Evolutionary conservation across 1,284 basidiomycete genomes (phyloP).

Genomic region (Apiotrichum montevideense): DNA sequence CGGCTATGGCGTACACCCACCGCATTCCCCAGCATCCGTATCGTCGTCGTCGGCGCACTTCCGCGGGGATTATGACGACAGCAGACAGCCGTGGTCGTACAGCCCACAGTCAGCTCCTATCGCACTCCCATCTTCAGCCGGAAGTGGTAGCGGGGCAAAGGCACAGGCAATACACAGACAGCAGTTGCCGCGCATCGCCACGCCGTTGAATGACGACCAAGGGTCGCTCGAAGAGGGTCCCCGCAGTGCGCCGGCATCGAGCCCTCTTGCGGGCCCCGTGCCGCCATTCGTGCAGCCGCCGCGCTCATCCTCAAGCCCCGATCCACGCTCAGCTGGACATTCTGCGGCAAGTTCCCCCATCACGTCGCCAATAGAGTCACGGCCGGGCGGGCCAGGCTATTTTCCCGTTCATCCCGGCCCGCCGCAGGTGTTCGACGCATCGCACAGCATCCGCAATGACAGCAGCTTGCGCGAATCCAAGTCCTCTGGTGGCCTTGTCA

Average conservation of each 20-base stretch:
- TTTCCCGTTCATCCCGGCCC: background rate
- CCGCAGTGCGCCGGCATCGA: slow-evolving; percentile 23
- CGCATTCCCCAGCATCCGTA: slow-evolving; percentile 22
- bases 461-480: no score
- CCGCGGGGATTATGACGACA: slow-evolving; percentile 1
- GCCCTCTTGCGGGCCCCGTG: slow-evolving; percentile 3
- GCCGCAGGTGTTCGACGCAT: slow-evolving; percentile 1
- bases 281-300: slow-evolving; percentile 18
- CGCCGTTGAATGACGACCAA: slow-evolving; percentile 10
- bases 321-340: slow-evolving; percentile 21
- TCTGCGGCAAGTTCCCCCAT: slow-evolving; percentile 20
- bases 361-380: slow-evolving; percentile 19
- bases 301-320: slow-evolving; percentile 36
- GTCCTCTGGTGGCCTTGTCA: no score
- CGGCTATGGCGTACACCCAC: background rate
- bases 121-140: background rate
- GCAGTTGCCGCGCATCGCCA: slow-evolving; percentile 22
- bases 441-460: background rate
- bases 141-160: background rate
- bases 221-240: slow-evolving; percentile 17
- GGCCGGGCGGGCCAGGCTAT: background rate
- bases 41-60: slow-evolving; percentile 21
- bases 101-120: background rate
- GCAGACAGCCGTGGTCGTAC: background rate
- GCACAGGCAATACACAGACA: background rate